Conservation (phyloP, 2,329 filamentous ascomycete species). For the Conoideocrella luteorostrata region DNA sequence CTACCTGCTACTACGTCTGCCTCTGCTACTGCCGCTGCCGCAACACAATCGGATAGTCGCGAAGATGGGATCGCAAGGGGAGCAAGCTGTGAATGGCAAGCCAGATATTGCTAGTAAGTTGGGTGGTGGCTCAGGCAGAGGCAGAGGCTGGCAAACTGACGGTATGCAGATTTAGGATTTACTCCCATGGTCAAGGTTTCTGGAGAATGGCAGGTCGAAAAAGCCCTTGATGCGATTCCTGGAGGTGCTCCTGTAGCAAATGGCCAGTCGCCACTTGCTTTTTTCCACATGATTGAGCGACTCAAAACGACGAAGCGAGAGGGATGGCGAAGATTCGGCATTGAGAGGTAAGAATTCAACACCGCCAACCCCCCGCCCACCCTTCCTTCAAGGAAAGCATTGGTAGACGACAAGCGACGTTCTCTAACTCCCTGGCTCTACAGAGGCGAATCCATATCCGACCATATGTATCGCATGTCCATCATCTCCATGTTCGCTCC, state of each 20-base stretch:
- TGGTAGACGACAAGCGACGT: no score
- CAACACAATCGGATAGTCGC: constrained; percentile 1
- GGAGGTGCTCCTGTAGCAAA: constrained; percentile 48
- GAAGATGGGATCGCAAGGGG: constrained; percentile 23
- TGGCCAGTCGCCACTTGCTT: constrained; percentile 70
- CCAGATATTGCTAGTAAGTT: constrained; percentile 20
- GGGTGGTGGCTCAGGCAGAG: neutral
- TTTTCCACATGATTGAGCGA: constrained; percentile 90
- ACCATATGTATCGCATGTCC: constrained; percentile 99
- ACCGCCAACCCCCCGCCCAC: neutral
- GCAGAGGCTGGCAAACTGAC: neutral
- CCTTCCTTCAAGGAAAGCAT: no score
- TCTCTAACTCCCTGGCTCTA: neutral
- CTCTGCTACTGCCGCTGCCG: neutral
- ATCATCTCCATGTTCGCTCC: constrained; percentile 92
- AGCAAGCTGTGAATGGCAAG: constrained; percentile 14
- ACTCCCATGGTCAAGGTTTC: constrained; percentile 32
- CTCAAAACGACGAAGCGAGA: constrained; percentile 96
- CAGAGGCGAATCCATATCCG: constrained; percentile 83
- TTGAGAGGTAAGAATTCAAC: constrained; percentile 42
- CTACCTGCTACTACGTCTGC: no score
- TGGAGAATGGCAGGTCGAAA: constrained; percentile 49
- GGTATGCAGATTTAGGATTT: constrained; percentile 24
- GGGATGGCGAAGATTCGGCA: constrained; percentile 87
- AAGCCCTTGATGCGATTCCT: constrained; percentile 59